Conservation (phyloP, 495 filamentous ascomycete genomes). For the Neurospora terricola region DNA sequence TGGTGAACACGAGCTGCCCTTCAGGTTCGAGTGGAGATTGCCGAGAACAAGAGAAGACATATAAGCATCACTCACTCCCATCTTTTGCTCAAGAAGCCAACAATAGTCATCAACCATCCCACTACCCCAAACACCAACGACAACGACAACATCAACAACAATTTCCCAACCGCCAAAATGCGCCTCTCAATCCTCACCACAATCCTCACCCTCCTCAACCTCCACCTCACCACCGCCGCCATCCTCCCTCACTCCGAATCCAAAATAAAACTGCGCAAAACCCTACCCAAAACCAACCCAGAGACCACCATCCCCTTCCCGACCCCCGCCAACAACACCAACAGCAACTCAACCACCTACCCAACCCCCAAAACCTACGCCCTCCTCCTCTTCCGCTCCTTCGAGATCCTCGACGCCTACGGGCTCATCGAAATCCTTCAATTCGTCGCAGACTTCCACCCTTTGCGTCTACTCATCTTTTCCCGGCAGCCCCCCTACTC, state of each 20-base stretch:
- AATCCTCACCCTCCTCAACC: not conserved
- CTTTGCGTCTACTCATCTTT: conserved; percentile 34
- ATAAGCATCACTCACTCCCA: not conserved
- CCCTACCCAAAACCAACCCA: not conserved
- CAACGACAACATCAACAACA: not conserved
- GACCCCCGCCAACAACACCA: not conserved
- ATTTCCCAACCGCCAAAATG: not conserved
- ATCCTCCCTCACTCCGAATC: not conserved
- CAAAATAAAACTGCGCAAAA: not conserved
- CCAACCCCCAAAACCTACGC: conserved; percentile 2
- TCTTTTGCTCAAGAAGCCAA: not conserved
- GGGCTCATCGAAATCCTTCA: conserved; percentile 50
- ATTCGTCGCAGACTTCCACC: conserved; percentile 26
- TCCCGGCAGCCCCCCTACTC: conserved; percentile 2
- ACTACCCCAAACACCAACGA: not conserved
- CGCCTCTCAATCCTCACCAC: not conserved
- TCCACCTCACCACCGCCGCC: not conserved
- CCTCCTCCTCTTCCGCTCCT: conserved; percentile 18
- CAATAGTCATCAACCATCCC: not conserved
- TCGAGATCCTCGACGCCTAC: conserved; percentile 34
- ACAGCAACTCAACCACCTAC: not conserved
- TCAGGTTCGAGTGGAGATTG: not conserved
- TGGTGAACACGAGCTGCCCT: not conserved
- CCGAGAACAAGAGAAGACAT: not conserved
- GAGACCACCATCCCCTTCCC: not conserved